Evolutionary conservation across 106 monocot species (phyloP).

Genomic region (Apostasia shenzhenica): DNA sequence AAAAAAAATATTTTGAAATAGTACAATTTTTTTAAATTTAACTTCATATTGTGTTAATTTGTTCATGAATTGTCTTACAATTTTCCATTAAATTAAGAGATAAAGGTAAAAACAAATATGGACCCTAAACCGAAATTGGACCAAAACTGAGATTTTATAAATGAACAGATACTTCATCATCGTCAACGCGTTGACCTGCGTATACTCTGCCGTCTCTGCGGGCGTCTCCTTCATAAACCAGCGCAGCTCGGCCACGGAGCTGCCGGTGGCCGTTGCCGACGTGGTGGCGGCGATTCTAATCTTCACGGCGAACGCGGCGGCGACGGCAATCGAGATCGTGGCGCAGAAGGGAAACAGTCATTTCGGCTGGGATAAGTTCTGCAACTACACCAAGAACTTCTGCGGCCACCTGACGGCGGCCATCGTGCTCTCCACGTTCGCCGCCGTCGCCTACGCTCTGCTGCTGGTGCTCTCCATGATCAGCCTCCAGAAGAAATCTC

Average conservation of each 20-base stretch:
- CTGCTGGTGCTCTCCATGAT: not conserved
- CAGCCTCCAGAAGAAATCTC: not conserved
- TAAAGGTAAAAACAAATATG: too few relatives aligned
- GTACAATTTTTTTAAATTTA: too few relatives aligned
- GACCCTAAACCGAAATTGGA: too few relatives aligned
- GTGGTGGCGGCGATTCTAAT: constrained; percentile 9
- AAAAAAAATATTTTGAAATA: too few relatives aligned
- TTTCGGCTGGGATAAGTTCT: constrained; percentile 18
- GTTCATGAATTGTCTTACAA: too few relatives aligned
- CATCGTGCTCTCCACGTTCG: constrained; percentile 24
- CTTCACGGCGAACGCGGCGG: constrained; percentile 19
- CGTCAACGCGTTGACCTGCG: constrained; percentile 14
- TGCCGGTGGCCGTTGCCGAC: constrained; percentile 12
- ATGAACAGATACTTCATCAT: constrained; percentile 30
- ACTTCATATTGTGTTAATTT: too few relatives aligned
- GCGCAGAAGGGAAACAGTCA: constrained; percentile 7
- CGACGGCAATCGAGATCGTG: constrained; percentile 3
- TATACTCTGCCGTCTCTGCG: constrained; percentile 16
- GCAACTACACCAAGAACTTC: constrained; percentile 6
- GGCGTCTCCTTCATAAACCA: constrained; percentile 13
- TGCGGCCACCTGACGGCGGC: constrained; percentile 10
- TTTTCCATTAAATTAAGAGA: too few relatives aligned
- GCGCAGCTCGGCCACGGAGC: not conserved
- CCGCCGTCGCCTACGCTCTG: constrained; percentile 1
- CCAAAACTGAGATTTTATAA: too few relatives aligned